Evolutionary conservation across 371 early-diverging fungal genomes (phyloP), one percentile per base, ranked within the genome.

Genomic region (Dichotomocladium elegans): DNA sequence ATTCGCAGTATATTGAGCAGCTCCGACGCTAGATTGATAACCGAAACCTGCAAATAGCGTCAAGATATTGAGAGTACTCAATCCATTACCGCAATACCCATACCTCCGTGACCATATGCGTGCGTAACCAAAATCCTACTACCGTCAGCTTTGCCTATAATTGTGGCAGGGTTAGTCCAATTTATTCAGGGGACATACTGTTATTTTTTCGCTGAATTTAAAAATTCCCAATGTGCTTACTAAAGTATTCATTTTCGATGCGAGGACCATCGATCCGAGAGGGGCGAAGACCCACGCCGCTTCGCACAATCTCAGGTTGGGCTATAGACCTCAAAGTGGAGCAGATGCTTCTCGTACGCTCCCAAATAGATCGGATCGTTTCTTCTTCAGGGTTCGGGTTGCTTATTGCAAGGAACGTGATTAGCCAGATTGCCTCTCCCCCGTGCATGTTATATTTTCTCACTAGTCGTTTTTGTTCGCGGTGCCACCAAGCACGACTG

Each of bases 91-190:
- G 15, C 12, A 45, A 6, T 24, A 45, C 11, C 9, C 25, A 27
- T 41, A 0, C 88, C 86, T 22, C 89, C 89, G 66, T 93, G 93
- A 0, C 93, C 93, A 70, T 91, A 91, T 51, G 86, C 85, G 66
- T 90, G 88, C 9, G 81, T 77, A 2, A 89, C 66, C 29, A 83
- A 26, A 8, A 86, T 62, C 5, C 49, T 44, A 15, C 56, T 47
- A 2, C 64, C 67, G 1, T 50, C 41, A 15, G 68, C 51, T 15
- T 57, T 68, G 29, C 43, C 64, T 66, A 51, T 44, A 11, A 8
- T 3, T 29, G 47, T 24, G 9, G 2, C 14, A 8, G 33, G 21
- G 26, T 17, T 11, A 46, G n/a, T 26, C 25, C 4, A 14, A 10
- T 6, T 11, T n/a, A n/a, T n/a, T n/a, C n/a, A n/a, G n/a, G n/a